Percentiles rank a stretch among this genome's conserved stretches.
These are phyloP conservation scores for Mercurialis annua DNA, from an alignment of 345 rosid genomes.

Conservation along the genomic window DNA sequence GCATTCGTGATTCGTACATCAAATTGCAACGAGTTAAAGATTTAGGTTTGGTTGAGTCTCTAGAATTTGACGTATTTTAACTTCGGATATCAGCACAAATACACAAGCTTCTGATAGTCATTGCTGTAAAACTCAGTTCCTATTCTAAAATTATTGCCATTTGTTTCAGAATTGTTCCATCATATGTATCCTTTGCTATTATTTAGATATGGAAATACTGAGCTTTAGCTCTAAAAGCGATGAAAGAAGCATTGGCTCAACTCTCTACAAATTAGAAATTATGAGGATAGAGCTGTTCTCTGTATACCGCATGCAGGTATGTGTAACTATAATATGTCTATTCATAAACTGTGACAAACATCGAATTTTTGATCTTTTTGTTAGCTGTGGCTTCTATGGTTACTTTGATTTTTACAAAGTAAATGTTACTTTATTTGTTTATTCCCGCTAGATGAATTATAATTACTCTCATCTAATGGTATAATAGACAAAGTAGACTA, in stretches of 20 bases:
- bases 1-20: too few relatives aligned
- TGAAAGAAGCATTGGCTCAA: conserved; percentile 43
- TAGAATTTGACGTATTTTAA: background rate
- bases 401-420: too few relatives aligned
- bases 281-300: conserved; percentile 80
- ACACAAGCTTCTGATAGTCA: background rate
- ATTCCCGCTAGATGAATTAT: too few relatives aligned
- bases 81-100: background rate
- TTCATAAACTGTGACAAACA: background rate
- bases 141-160: background rate
- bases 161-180: conserved; percentile 1
- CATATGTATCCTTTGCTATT: conserved; percentile 12
- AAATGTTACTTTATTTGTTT: too few relatives aligned
- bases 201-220: conserved; percentile 53
- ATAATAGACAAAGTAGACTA: background rate
- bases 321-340: background rate
- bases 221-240: conserved; percentile 41
- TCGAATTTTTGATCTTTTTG: background rate
- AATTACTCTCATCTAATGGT: too few relatives aligned
- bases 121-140: background rate
- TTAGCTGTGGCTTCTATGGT: too few relatives aligned
- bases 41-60: too few relatives aligned
- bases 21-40: too few relatives aligned
- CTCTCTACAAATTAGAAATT: conserved; percentile 70
- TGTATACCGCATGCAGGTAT: conserved; percentile 74